Evolutionary conservation across 345 rosid genomes (phyloP), one percentile per base, ranked within the genome.

Genomic region (Aquilaria malaccensis): DNA sequence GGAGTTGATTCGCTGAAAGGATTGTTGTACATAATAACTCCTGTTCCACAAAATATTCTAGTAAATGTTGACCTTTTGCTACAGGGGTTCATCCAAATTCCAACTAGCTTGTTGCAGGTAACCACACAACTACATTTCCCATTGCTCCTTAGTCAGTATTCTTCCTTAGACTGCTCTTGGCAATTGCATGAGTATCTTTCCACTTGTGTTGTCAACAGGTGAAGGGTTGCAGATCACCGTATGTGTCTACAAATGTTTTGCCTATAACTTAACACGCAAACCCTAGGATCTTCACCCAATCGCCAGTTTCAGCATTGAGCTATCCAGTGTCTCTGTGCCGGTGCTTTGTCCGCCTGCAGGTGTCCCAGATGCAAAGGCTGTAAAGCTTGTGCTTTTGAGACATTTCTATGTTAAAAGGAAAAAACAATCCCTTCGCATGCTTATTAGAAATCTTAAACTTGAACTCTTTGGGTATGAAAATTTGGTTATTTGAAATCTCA

Each of bases 101-200:
- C 97, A 32, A 81, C 79, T 65, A 76, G 89, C 78, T 78, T 91
- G 70, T 79, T 95, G 78, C 96, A 83, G 83, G 92, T 88, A 75
- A 58, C 56, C 33, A 14, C 59, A 37, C 9, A 45, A 55, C 56
- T 32, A 9, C 50, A 37, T 45, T 13, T 51, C 3, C 6, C 31
- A 22, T 60, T 6, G 48, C 54, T 41, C 30, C 11, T 58, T 2
- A 14, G 41, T 43, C 7, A 58, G 7, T 6, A 11, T n/a, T 50
- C 10, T 11, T 13, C 14, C 45, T 51, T 10, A 7, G 29, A 13
- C 33, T 7, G 37, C 1, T 46, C 10, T 22, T 7, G 43, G 31
- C 30, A 0, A 12, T 2, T 52, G 55, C 9, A 52, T 13, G 29
- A 52, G 7, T 50, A n/a, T 15, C 13, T 52, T 52, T 52, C 55